Evolutionary conservation across 805 yeast species (phyloP), one percentile per base, ranked within the genome.

Genomic region (Candida koratica): DNA sequence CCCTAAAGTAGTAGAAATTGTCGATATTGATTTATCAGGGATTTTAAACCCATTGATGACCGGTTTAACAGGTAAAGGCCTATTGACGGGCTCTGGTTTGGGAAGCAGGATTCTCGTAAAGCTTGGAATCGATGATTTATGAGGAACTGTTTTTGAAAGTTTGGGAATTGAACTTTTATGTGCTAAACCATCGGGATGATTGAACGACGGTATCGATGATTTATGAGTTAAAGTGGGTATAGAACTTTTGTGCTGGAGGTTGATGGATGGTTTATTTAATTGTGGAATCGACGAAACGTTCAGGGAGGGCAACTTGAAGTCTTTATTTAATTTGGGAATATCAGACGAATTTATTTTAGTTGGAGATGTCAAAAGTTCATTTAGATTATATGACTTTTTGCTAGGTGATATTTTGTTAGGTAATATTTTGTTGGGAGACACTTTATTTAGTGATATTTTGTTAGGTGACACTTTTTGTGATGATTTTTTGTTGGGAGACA

Each of bases 351-450:
- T 29, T 4, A 20, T 11, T 34, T 25, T 20, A 16, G 32, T 26
- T 3, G 52, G 51, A 4, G 51, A 45, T 3, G 44, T 50, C 6
- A 42, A 38, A 17, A 64, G 39, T 27, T 48, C 49, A 40, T 62
- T 56, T 37, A 67, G 54, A 39, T 66, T 60, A 57, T 56, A 55
- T 5, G 64, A 60, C 28, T 61, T 60, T 38, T 60, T 65, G 6
- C 71, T 65, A 1, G 72, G 72, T 1, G 69, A 63, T 4, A 67
- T 66, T n/a, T 51, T 44, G 6, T 42, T 28, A n/a, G 60, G 59
- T 3, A 14, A 32, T 7, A 8, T 17, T 13, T 32, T 25, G 20
- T 17, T 32, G 5, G 25, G 20, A 3, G 27, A 19, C 7, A 27
- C 17, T 34, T 27, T 27, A 14, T 8, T 27, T 5, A 25, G 37